phyloP scores from a whole-genome alignment of 2,329 filamentous ascomycete species.

The Tetracladium maxilliforme region DNA sequence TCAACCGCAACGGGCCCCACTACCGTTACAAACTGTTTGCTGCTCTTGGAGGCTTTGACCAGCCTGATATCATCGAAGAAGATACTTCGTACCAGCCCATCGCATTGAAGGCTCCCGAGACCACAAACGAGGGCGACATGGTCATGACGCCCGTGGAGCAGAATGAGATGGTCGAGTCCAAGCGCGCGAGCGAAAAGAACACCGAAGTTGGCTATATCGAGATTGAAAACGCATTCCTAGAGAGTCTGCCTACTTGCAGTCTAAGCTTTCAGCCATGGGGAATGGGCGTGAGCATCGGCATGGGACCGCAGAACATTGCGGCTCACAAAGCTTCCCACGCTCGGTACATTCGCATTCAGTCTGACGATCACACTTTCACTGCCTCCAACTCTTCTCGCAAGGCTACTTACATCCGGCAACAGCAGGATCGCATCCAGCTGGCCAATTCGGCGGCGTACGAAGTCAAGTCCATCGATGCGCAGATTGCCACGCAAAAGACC shows the following conservation, averaged over 20 bases:
- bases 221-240: slow-evolving; percentile 1
- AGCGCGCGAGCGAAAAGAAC: neutral
- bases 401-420: slow-evolving; percentile 7
- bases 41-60: slow-evolving; percentile 4
- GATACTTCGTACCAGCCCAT: slow-evolving; percentile 3
- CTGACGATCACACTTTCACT: too few species aligned
- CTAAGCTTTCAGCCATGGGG: too few species aligned
- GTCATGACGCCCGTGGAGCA: slow-evolving; percentile 4
- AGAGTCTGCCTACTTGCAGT: slow-evolving; percentile 3
- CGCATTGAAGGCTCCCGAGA: slow-evolving; percentile 1
- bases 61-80: slow-evolving; percentile 1
- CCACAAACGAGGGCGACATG: slow-evolving; percentile 1
- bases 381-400: too few species aligned
- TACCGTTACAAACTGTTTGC: slow-evolving; percentile 4
- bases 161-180: slow-evolving; percentile 4
- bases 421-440: slow-evolving; percentile 12
- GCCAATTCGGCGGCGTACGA: slow-evolving; percentile 14
- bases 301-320: too few species aligned
- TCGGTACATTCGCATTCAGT: too few species aligned
- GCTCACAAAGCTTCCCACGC: too few species aligned
- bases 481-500: slow-evolving; percentile 8
- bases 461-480: slow-evolving; percentile 12
- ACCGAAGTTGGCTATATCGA: slow-evolving; percentile 3
- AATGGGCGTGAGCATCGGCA: too few species aligned
- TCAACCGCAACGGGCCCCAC: slow-evolving; percentile 4